phyloP scores from a whole-genome alignment of 2,329 filamentous ascomycete species.

The Thielaviopsis musarum region DNA sequence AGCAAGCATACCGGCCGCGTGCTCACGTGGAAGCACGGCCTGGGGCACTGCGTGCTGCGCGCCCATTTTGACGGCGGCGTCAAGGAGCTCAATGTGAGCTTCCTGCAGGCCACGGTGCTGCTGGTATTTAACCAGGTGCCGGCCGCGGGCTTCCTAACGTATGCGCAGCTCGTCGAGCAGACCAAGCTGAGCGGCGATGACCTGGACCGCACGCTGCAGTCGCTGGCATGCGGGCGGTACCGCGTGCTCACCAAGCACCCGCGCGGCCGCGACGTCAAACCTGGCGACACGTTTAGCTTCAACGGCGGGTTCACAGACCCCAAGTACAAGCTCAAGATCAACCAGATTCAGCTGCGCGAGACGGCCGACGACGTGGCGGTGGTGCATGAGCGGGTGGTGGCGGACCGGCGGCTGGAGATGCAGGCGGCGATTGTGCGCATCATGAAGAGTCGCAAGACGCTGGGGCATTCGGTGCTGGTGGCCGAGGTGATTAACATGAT shows the following conservation, averaged over 20 bases:
- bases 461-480: slow-evolving; percentile 74
- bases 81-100: slow-evolving; percentile 82
- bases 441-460: slow-evolving; percentile 84
- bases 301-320: slow-evolving; percentile 62
- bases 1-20: slow-evolving; percentile 76
- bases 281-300: slow-evolving; percentile 69
- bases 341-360: slow-evolving; percentile 94
- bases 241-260: slow-evolving; percentile 75
- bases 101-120: slow-evolving; percentile 81
- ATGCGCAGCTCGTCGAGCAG: slow-evolving; percentile 55
- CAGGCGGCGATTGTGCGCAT: slow-evolving; percentile 94
- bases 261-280: slow-evolving; percentile 62
- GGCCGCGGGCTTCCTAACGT: slow-evolving; percentile 38
- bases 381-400: slow-evolving; percentile 76
- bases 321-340: slow-evolving; percentile 91
- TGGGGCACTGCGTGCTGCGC: slow-evolving; percentile 79
- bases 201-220: slow-evolving; percentile 81
- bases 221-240: slow-evolving; percentile 77
- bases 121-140: slow-evolving; percentile 69
- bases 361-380: slow-evolving; percentile 89
- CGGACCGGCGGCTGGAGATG: slow-evolving; percentile 87
- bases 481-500: slow-evolving; percentile 87
- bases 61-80: slow-evolving; percentile 62
- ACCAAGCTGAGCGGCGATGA: slow-evolving; percentile 64
- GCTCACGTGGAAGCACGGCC: slow-evolving; percentile 77